Base-by-base conservation (phyloP, 257 asterid species). In the Buddleja alternifolia region DNA sequence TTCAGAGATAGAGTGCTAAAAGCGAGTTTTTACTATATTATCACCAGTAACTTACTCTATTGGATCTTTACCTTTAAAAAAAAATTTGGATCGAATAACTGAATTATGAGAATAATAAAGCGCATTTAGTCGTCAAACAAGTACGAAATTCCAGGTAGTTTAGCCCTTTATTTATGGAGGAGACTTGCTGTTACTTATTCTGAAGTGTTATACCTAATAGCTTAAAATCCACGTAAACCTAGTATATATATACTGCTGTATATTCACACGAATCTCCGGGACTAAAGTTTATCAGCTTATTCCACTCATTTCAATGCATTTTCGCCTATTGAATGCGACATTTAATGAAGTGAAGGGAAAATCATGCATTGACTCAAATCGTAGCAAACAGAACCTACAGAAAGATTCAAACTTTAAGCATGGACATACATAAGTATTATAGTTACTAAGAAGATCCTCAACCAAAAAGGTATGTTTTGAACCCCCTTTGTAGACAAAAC, bases 371-470 rank as follows among this genome's bases (percentile, higher is more conserved):
- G 75, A 51, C 71, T 58, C 50, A 8, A 51, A 45, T 17, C 23
- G 50, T 15, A 24, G 17, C 12, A 73, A 42, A 36, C 48, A 42
- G 9, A 65, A 76, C n/a, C 19, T 10, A 52, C 39, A 20, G 47
- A 41, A 63, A 68, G 52, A 53, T 61, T 61, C 42, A 15, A 72
- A 39, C 61, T 24, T 66, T 32, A 45, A 72, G 46, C 69, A 67
- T 21, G 14, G 8, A 52, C n/a, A n/a, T n/a, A n/a, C n/a, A n/a
- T n/a, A n/a, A n/a, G n/a, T n/a, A 63, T 17, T 17, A n/a, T 60
- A 46, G 47, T 45, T 32, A 45, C 61, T 37, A 45, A 23, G 36
- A 37, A 10, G 10, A 16, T 46, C 4, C 1, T 40, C 20, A 14
- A 63, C 39, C 42, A 44, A 24, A 67, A 52, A 17, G 63, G 17